Conservation (phyloP, 2,329 filamentous ascomycete species). For the Botrytis byssoidea region DNA sequence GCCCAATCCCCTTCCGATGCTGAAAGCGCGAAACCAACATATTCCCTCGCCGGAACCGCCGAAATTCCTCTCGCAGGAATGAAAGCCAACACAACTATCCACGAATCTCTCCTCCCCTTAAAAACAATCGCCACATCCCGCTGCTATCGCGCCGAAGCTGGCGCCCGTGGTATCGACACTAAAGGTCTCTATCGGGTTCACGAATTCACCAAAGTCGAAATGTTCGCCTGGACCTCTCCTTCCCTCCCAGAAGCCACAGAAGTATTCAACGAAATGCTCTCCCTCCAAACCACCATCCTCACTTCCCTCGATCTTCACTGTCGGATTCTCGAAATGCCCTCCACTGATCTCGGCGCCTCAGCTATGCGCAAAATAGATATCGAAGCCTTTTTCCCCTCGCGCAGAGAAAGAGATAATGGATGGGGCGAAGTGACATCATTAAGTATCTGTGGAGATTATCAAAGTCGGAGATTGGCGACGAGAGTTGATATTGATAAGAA, state of each 20-base stretch:
- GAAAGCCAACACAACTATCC: slow-evolving; percentile 71
- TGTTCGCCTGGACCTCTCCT: slow-evolving; percentile 86
- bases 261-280: slow-evolving; percentile 81
- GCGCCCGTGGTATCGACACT: slow-evolving; percentile 82
- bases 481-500: slow-evolving; percentile 56
- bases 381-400: slow-evolving; percentile 88
- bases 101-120: slow-evolving; percentile 65
- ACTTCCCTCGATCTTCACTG: slow-evolving; percentile 75
- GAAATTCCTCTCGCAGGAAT: slow-evolving; percentile 94
- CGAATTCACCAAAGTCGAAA: slow-evolving; percentile 97
- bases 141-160: slow-evolving; percentile 95
- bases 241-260: slow-evolving; percentile 47
- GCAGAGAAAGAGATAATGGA: slow-evolving; percentile 62
- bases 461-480: slow-evolving; percentile 78
- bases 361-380: slow-evolving; percentile 88
- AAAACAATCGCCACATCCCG: slow-evolving; percentile 81
- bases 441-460: slow-evolving; percentile 93
- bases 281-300: slow-evolving; percentile 83
- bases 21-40: slow-evolving; percentile 58
- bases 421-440: slow-evolving; percentile 94
- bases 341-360: slow-evolving; percentile 82
- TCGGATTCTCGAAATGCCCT: slow-evolving; percentile 90
- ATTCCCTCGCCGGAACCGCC: slow-evolving; percentile 81
- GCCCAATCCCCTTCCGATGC: slow-evolving; percentile 64
- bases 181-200: slow-evolving; percentile 96